A percentile compares a stretch with the other conserved stretches of the same genome.
These are phyloP conservation scores for Fraxinus platypoda DNA, from an alignment of 305 asterid species.

Conservation along the genomic window DNA sequence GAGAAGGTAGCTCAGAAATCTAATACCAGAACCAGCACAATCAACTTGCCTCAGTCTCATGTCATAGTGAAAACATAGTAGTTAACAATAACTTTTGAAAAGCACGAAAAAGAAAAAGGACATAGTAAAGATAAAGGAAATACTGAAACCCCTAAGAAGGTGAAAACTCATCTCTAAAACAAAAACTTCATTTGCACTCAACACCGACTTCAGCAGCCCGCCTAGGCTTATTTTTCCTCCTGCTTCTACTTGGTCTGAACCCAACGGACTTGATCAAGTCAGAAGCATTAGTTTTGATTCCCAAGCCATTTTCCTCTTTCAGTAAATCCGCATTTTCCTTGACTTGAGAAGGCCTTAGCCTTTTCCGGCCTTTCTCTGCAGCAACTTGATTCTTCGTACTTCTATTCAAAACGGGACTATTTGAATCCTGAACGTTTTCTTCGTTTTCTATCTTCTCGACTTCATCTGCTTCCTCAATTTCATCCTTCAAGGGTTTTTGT, in stretches of 20 bases:
- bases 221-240: slow-evolving; percentile 56
- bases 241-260: slow-evolving; percentile 47
- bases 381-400: slow-evolving; percentile 35
- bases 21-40: not conserved
- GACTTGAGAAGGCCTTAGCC: slow-evolving; percentile 40
- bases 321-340: slow-evolving; percentile 36
- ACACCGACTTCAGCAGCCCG: slow-evolving; percentile 66
- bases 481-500: slow-evolving; percentile 41
- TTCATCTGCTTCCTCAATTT: slow-evolving; percentile 38
- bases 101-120: not conserved
- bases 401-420: slow-evolving; percentile 30
- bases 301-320: slow-evolving; percentile 39
- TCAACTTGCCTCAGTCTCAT: not conserved
- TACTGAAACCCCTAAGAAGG: slow-evolving; percentile 3
- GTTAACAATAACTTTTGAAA: slow-evolving; percentile 8
- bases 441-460: slow-evolving; percentile 31
- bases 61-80: slow-evolving; percentile 1
- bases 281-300: slow-evolving; percentile 26
- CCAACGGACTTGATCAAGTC: slow-evolving; percentile 41
- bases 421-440: slow-evolving; percentile 29
- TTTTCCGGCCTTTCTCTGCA: slow-evolving; percentile 41
- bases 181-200: slow-evolving; percentile 45
- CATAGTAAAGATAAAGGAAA: not conserved
- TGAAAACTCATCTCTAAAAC: slow-evolving; percentile 11
- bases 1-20: not conserved